Evolutionary conservation across 768 basidiomycete genomes (phyloP).

Genomic region (Pseudohyphozyma bogoriensis): DNA sequence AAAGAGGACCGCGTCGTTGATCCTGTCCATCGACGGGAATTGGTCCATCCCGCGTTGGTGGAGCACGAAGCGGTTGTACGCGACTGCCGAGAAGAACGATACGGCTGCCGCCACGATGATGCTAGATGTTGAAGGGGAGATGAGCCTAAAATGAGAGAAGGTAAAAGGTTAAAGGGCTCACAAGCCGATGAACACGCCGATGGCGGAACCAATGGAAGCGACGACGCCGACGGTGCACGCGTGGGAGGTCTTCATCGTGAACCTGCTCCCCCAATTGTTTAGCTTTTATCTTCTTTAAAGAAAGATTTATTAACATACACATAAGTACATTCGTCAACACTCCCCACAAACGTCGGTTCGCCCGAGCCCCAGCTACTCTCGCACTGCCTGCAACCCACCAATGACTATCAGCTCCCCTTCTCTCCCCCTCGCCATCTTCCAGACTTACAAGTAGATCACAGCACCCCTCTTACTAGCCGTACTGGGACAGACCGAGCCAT

Average conservation of each 20-base stretch:
- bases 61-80: constrained; percentile 1
- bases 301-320: background rate
- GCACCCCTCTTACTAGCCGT: background rate
- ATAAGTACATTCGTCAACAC: background rate
- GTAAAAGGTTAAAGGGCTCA: background rate
- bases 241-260: background rate
- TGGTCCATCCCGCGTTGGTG: background rate
- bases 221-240: background rate
- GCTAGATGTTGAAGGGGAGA: background rate
- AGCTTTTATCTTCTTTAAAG: background rate
- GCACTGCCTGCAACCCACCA: background rate
- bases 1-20: background rate
- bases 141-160: background rate
- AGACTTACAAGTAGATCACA: background rate
- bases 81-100: background rate
- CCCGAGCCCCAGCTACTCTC: background rate
- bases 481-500: background rate
- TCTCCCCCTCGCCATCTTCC: background rate
- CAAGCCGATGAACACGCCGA: background rate
- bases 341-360: background rate
- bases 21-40: background rate
- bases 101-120: background rate
- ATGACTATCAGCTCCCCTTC: background rate
- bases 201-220: background rate
- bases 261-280: background rate